Evolutionary conservation across 2,329 filamentous ascomycete species (phyloP).

Genomic region (Phaeosphaeria sp.): DNA sequence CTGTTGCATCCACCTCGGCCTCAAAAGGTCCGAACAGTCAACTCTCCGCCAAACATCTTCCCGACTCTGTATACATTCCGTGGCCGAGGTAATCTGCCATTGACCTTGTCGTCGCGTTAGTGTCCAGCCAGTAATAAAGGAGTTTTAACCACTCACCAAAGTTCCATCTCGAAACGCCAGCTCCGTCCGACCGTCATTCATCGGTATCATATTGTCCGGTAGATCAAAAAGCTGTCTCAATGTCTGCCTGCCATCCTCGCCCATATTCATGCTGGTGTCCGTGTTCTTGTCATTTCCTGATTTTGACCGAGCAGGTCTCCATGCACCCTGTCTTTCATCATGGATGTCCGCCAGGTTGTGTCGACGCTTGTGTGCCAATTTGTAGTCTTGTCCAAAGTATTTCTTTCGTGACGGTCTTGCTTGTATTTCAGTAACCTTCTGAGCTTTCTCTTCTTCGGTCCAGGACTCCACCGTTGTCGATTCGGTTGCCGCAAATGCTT

Average conservation of each 20-base stretch:
- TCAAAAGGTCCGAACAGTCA: conserved; percentile 14
- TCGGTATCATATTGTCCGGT: conserved; percentile 31
- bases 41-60: conserved; percentile 22
- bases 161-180: conserved; percentile 38
- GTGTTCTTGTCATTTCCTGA: not conserved
- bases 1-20: not conserved
- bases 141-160: conserved; percentile 16
- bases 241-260: conserved; percentile 1
- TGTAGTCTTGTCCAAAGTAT: conserved; percentile 22
- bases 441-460: conserved; percentile 24
- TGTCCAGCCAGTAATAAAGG: not conserved
- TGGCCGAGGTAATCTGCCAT: conserved; percentile 28
- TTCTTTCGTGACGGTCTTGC: conserved; percentile 46
- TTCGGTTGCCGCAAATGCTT: conserved; percentile 6
- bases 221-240: conserved; percentile 26
- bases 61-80: conserved; percentile 30
- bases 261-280: not conserved
- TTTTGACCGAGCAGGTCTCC: conserved; percentile 3
- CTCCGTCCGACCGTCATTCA: conserved; percentile 30
- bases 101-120: conserved; percentile 21
- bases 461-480: conserved; percentile 20
- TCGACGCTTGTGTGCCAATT: conserved; percentile 22
- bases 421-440: conserved; percentile 33
- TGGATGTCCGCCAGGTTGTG: conserved; percentile 19
- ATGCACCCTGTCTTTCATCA: conserved; percentile 23